phyloP scores from a whole-genome alignment of 108 stramenopile genomes.

The Craspedostauros australis region DNA sequence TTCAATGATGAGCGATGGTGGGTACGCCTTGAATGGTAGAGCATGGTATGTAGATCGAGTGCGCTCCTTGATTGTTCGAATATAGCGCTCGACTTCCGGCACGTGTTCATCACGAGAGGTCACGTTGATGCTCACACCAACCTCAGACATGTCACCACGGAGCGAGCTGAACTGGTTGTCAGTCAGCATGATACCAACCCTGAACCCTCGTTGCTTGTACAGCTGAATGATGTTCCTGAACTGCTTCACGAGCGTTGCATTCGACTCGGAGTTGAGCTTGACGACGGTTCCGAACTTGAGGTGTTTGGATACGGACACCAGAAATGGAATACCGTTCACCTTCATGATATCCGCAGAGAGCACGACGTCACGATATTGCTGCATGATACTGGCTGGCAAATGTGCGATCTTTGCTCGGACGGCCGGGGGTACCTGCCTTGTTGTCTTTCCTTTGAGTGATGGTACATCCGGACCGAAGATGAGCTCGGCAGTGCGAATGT shows the following conservation, averaged over 20 bases:
- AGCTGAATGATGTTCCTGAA: neutral
- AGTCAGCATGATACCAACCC: neutral
- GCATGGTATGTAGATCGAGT: conserved; percentile 8
- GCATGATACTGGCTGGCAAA: conserved; percentile 16
- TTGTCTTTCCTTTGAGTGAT: neutral
- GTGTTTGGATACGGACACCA: conserved; percentile 19
- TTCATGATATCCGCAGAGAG: conserved; percentile 33
- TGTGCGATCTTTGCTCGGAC: conserved; percentile 4
- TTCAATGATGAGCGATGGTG: conserved; percentile 13
- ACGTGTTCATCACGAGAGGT: conserved; percentile 32
- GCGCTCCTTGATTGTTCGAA: conserved; percentile 33
- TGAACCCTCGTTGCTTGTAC: conserved; percentile 28
- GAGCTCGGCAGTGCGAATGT: neutral
- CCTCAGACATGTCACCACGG: neutral
- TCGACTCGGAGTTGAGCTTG: neutral
- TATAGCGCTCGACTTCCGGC: conserved; percentile 35
- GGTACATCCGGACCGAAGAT: conserved; percentile 9
- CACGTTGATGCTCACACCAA: conserved; percentile 19
- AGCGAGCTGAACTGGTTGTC: conserved; percentile 31
- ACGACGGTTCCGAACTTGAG: conserved; percentile 22
- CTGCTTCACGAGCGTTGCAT: neutral
- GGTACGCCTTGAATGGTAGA: conserved; percentile 28
- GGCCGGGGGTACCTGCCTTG: neutral
- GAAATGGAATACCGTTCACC: conserved; percentile 35
- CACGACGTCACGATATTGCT: conserved; percentile 9